Evolutionary conservation across 2,329 filamentous ascomycete genomes (phyloP), one percentile per base, ranked within the genome.

Genomic region (Xylariaceae sp.): DNA sequence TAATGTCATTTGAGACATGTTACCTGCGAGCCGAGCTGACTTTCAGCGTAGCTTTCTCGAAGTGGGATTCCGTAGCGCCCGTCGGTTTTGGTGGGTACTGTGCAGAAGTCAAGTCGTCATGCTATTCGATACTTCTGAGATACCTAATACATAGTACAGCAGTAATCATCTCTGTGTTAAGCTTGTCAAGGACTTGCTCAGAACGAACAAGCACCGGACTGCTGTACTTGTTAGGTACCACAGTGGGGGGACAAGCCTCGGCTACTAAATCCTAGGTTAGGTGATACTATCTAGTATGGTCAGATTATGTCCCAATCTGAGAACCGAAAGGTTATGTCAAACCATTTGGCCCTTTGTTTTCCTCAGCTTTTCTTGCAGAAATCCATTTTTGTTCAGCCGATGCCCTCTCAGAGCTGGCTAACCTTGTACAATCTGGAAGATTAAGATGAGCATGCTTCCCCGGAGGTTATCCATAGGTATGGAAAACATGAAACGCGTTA

Each of bases 31-130:
- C 32, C 30, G 29, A 33, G 37, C 28, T 27, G 34, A 30, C n/a
- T 34, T 24, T 7, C 17, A 19, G 21, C 9, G 19, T 29, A 13
- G 16, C 7, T 15, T 15, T 31, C 29, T 15, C 11, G 19, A 36
- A 37, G 33, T 40, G 39, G 39, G 28, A n/a, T n/a, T n/a, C n/a
- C n/a, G n/a, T n/a, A n/a, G n/a, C 18, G 15, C n/a, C 26, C 26
- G 31, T 39, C 11, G 6, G 11, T 11, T 24, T 38, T 43, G 45
- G 42, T 28, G 26, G 17, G 34, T 27, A 18, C 41, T 18, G 13
- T 32, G 18, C 39, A 38, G 37, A 28, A 34, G 30, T n/a, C 39
- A 38, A 45, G 31, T 40, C 45, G 44, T 47, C 44, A 44, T 38
- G 37, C 44, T 38, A 36, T 43, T 38, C 41, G 40, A 43, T 41